Evolutionary conservation across 208 protist genomes (phyloP), one percentile per base, ranked within the genome.

Genomic region (Acanthamoeba rhysodes): DNA sequence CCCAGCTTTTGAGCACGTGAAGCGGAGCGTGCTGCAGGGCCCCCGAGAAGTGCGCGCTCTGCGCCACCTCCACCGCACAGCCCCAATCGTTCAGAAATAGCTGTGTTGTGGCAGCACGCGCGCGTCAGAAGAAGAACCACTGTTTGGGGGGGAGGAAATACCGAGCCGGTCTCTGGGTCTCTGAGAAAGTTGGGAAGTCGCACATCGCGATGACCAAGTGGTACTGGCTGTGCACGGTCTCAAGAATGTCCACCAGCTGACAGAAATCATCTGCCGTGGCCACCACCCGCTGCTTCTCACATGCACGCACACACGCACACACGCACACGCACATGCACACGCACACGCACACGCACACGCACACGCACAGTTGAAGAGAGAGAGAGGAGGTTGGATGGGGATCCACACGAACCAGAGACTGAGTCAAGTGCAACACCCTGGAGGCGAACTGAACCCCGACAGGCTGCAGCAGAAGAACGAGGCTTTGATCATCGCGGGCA

Each of bases 261-360:
- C 78, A 87, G 78, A 87, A 87, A 87, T 87, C 78, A 55, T 87
- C 78, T 87, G 78, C 78, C 29, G 48, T 87, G 45, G 78, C 78
- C 7, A 87, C 1, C 12, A 4, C 32, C 18, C 12, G n/a, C n/a
- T n/a, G n/a, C n/a, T n/a, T n/a, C n/a, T n/a, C n/a, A n/a, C n/a
- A n/a, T n/a, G n/a, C n/a, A n/a, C n/a, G n/a, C n/a, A n/a, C n/a
- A n/a, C n/a, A n/a, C n/a, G n/a, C n/a, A n/a, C n/a, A n/a, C n/a
- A n/a, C n/a, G n/a, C n/a, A n/a, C n/a, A n/a, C n/a, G n/a, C n/a
- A n/a, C n/a, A n/a, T n/a, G n/a, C n/a, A n/a, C n/a, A n/a, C n/a
- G n/a, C n/a, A n/a, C n/a, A n/a, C n/a, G n/a, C n/a, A n/a, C n/a
- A n/a, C n/a, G n/a, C n/a, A n/a, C n/a, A n/a, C n/a, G n/a, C n/a